Conservation (phyloP, 2,329 filamentous ascomycete genomes). For the Claviceps sp. region DNA sequence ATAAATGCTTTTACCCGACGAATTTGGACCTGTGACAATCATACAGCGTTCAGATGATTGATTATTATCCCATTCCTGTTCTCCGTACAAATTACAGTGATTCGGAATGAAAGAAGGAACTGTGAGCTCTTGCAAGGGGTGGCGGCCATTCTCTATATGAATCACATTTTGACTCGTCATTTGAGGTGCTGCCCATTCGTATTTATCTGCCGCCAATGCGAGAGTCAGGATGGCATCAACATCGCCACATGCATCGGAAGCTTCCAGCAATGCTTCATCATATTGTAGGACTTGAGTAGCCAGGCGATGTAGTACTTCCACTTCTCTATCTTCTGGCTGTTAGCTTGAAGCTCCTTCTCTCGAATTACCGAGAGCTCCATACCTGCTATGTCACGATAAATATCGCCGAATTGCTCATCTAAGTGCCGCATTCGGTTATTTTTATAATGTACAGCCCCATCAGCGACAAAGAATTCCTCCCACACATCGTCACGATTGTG, state of each 20-base stretch:
- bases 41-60: conserved; percentile 34
- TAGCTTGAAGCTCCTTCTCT: conserved; percentile 7
- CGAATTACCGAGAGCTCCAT: conserved; percentile 14
- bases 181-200: conserved; percentile 55
- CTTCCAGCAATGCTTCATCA: conserved; percentile 48
- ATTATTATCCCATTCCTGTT: conserved; percentile 21
- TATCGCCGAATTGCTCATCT: conserved; percentile 69
- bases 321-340: conserved; percentile 55
- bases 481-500: conserved; percentile 45
- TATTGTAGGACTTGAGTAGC: conserved; percentile 56
- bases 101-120: conserved; percentile 76
- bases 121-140: conserved; percentile 75
- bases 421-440: conserved; percentile 68
- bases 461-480: conserved; percentile 65
- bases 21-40: conserved; percentile 84
- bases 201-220: conserved; percentile 60
- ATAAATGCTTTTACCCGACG: conserved; percentile 93
- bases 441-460: conserved; percentile 71
- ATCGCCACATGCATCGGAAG: conserved; percentile 75
- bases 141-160: conserved; percentile 63
- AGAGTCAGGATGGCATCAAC: conserved; percentile 77
- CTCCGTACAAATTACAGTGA: conserved; percentile 55
- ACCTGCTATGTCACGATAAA: conserved; percentile 75
- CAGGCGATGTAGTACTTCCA: conserved; percentile 72
- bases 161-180: conserved; percentile 61